Evolutionary conservation across 768 basidiomycete genomes (phyloP), one percentile per base, ranked within the genome.

Genomic region (Russula sp.): DNA sequence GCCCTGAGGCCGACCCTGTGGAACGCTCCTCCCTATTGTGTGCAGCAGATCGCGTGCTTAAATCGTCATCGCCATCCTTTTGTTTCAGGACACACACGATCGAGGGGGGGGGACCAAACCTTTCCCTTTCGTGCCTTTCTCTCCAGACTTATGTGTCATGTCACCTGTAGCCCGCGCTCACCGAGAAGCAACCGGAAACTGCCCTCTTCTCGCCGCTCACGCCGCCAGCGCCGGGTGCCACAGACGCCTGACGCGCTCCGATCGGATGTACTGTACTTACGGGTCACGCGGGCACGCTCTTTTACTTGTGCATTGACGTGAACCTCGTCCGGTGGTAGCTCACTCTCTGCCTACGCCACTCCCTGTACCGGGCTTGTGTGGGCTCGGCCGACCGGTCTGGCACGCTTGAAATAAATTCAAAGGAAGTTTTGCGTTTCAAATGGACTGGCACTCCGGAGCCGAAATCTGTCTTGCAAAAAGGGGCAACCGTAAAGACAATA

Each of bases 11-110:
- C 63, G 14, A 50, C 16, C 57, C 6, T 7, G 2, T n/a, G 63
- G 63, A 18, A 6, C 57, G 1, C 20, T 9, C 57, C 52, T 64
- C 63, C 63, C 63, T 55, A 64, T 64, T 64, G 63, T 64, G 63
- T 64, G 31, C 18, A 27, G 62, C 62, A 53, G 62, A 63, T 63
- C 62, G 61, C 50, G 51, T 63, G 57, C 57, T 55, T 59, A 55
- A 58, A 55, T 59, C 62, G 62, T 63, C 52, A 55, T 53, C 42
- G 8, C 13, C 35, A 20, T 16, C 14, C 7, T 31, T n/a, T 27
- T 59, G 8, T 40, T 50, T 50, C 8, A 27, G 31, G 16, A 2
- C 31, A 35, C 37, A 20, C n/a, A 37, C 52, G 34, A 53, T 37
- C 39, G 39, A 20, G 47, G 27, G 22, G 9, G 14, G 6, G 14